A percentile compares a stretch with the other conserved stretches of the same genome.
Evolutionary conservation across 345 rosid genomes (phyloP).

Genomic region (Hibiscus tridactylites): DNA sequence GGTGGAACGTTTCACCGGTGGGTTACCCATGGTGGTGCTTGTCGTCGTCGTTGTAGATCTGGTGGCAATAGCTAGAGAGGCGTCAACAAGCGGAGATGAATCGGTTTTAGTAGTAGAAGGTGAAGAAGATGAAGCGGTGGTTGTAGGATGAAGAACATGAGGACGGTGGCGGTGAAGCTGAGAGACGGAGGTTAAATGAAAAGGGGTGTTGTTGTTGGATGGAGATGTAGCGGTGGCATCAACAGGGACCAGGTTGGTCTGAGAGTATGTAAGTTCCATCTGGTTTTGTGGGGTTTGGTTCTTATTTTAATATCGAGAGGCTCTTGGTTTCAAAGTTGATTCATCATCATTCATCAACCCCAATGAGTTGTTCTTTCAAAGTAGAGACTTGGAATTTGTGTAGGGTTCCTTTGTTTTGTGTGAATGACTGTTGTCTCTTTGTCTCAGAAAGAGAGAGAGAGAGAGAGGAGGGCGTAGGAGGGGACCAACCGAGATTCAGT

Average conservation of each 20-base stretch:
- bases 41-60: conserved; percentile 46
- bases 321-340: not conserved
- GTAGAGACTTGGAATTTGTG: too few species aligned
- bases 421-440: too few species aligned
- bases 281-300: not conserved
- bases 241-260: conserved; percentile 14
- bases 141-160: not conserved
- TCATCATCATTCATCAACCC: conserved; percentile 9
- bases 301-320: too few species aligned
- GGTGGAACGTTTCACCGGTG: conserved; percentile 49
- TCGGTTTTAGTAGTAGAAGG: conserved; percentile 15
- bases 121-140: conserved; percentile 18
- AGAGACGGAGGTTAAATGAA: not conserved
- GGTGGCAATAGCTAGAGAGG: conserved; percentile 64
- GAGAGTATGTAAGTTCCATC: conserved; percentile 62
- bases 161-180: conserved; percentile 15
- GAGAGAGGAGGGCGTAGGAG: too few species aligned
- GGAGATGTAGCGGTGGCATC: too few species aligned
- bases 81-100: conserved; percentile 38
- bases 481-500: too few species aligned
- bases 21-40: not conserved
- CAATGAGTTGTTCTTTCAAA: too few species aligned
- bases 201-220: too few species aligned
- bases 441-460: too few species aligned
- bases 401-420: too few species aligned